Base-by-base conservation (phyloP, 1,284 basidiomycete genomes). In the Leccinum huronense region DNA sequence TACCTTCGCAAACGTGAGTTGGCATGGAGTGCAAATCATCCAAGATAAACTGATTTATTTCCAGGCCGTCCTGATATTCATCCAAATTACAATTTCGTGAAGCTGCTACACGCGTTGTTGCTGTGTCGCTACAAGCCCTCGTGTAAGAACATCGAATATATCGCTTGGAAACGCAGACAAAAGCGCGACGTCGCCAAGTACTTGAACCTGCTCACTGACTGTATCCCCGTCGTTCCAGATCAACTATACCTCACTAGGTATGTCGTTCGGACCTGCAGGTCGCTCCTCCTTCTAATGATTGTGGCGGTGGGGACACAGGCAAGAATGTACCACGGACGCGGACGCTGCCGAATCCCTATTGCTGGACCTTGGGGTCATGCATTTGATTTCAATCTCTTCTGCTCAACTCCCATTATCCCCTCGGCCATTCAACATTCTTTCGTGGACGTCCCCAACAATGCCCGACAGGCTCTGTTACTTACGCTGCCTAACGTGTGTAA, bases 271-370 rank as follows among this genome's bases (percentile, higher is more conserved):
- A 59, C 62, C 54, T 27, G 23, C 23, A 34, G 5, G 23, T 23
- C 33, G 38, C 7, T 19, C 38, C 13, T 34, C 7, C 1, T 55
- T 31, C 27, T 27, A 27, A 40, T 57, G 23, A n/a, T 53, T 66
- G 23, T 3, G 97, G 97, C 42, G 97, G 97, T 2, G 97, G 97
- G 9, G 97, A 99, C 77, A 99, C 97, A 0, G 88, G 94, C 38
- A 94, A 94, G 77, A 99, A 99, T 14, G 27, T 54, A 27, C 23
- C 23, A 27, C 23, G 23, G 23, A 87, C 57, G 63, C 74, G 0
- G 78, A 79, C 23, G 80, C 84, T 67, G 81, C 79, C n/a, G 77
- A 81, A 45, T 80, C 79, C n/a, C 75, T 86, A 48, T 73, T 87
- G 23, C 60, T 76, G 16, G 84, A 85, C 61, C 70, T 84, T 16